Conservation (phyloP, 176 grass and related monocot species). For the Cocos nucifera region DNA sequence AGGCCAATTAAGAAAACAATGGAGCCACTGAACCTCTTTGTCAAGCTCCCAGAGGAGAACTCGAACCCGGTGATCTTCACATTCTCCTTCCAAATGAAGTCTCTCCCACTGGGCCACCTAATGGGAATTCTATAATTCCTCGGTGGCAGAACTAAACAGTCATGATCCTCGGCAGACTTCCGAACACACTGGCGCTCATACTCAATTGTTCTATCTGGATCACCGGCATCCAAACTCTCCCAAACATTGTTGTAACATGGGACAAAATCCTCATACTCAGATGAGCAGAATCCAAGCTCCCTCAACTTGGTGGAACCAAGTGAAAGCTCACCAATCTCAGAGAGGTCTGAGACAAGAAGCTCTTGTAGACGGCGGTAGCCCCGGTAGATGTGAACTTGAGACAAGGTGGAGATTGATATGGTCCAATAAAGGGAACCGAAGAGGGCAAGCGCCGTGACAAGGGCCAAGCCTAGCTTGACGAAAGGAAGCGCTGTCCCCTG, state of each 20-base stretch:
- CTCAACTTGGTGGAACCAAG: slow-evolving; percentile 55
- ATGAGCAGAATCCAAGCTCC: slow-evolving; percentile 50
- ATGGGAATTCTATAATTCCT: slow-evolving; percentile 73
- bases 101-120: slow-evolving; percentile 84
- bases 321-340: slow-evolving; percentile 65
- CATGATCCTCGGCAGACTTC: slow-evolving; percentile 17
- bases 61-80: slow-evolving; percentile 88
- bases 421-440: slow-evolving; percentile 60
- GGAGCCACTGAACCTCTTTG: slow-evolving; percentile 47
- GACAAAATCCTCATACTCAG: slow-evolving; percentile 66
- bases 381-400: slow-evolving; percentile 20
- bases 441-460: slow-evolving; percentile 33
- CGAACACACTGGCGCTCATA: slow-evolving; percentile 63
- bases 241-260: slow-evolving; percentile 92
- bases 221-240: slow-evolving; percentile 57
- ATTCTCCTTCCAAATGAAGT: slow-evolving; percentile 98
- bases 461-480: slow-evolving; percentile 48
- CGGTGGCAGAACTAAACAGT: slow-evolving; percentile 66
- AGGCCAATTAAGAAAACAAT: neutral
- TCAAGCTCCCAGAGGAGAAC: slow-evolving; percentile 94
- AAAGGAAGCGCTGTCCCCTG: slow-evolving; percentile 26
- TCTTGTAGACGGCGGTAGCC: slow-evolving; percentile 76
- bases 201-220: slow-evolving; percentile 49
- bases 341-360: slow-evolving; percentile 73
- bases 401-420: slow-evolving; percentile 48